Percentiles rank a stretch among this genome's conserved stretches.
Evolutionary conservation across 345 rosid genomes (phyloP).

Genomic region (Microcos paniculata): DNA sequence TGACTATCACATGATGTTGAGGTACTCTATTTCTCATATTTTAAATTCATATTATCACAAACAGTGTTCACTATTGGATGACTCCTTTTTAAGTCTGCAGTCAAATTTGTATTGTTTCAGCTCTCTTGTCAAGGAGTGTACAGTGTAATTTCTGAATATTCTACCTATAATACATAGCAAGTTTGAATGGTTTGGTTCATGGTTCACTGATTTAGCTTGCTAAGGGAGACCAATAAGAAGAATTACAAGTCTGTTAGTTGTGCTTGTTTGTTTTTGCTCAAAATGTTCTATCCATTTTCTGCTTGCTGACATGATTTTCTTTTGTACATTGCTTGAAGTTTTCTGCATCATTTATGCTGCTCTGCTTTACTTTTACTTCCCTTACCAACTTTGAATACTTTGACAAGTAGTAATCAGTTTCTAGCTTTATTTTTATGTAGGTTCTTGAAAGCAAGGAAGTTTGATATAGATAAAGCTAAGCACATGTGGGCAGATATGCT

Average conservation of each 20-base stretch:
- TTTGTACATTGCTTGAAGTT: constrained; percentile 1
- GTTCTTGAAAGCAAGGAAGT: constrained; percentile 91
- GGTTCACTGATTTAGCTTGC: constrained; percentile 1
- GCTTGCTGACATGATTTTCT: background rate
- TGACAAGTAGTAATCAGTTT: too few species aligned
- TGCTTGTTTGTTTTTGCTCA: background rate
- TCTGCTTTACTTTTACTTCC: background rate
- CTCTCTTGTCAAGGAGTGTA: background rate
- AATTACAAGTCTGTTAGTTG: background rate
- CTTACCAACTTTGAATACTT: background rate
- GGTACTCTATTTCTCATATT: constrained; percentile 25
- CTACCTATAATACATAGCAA: background rate
- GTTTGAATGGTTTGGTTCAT: background rate
- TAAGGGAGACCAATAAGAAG: background rate
- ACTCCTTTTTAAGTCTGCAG: background rate
- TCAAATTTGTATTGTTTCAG: background rate
- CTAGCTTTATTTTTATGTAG: too few species aligned
- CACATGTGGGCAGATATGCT: constrained; percentile 99
- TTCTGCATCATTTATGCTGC: background rate
- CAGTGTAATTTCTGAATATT: background rate
- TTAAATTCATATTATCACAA: background rate
- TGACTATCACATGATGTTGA: constrained; percentile 94
- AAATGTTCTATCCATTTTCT: background rate
- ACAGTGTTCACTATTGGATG: background rate
- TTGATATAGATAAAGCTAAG: constrained; percentile 86